Evolutionary conservation across 805 yeast genomes (phyloP).

Genomic region (Blastobotrys muscicola): DNA sequence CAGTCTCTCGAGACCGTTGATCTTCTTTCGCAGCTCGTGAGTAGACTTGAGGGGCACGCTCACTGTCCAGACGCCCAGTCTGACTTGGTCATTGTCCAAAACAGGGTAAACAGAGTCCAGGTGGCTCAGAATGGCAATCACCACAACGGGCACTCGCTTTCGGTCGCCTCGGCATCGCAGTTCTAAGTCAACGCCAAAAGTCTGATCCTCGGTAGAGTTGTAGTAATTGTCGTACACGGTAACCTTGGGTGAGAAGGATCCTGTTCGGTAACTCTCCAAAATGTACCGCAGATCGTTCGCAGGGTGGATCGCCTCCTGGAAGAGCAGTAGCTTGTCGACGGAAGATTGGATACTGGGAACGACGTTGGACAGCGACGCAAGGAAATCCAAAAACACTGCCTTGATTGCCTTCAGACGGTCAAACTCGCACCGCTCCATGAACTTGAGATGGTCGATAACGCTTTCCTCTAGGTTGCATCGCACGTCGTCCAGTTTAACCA

Average conservation of each 20-base stretch:
- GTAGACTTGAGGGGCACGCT: conserved; percentile 52
- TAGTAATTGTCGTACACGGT: conserved; percentile 72
- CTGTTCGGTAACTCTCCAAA: conserved; percentile 61
- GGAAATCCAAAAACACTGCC: conserved; percentile 63
- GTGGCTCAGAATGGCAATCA: conserved; percentile 52
- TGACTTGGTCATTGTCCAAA: conserved; percentile 54
- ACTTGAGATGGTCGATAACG: conserved; percentile 59
- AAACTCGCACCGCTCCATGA: conserved; percentile 74
- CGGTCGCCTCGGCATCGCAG: conserved; percentile 62
- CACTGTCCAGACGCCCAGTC: conserved; percentile 59
- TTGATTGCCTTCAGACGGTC: conserved; percentile 71
- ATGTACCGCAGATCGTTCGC: conserved; percentile 55
- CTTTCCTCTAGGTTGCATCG: conserved; percentile 67
- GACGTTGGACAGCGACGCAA: conserved; percentile 54
- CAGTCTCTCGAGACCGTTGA: conserved; percentile 31
- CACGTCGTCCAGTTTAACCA: conserved; percentile 49
- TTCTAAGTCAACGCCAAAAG: conserved; percentile 72
- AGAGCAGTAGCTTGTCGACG: conserved; percentile 50
- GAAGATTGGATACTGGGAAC: conserved; percentile 47
- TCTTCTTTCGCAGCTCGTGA: conserved; percentile 49
- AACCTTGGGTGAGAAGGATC: conserved; percentile 64
- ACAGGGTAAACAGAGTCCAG: conserved; percentile 63
- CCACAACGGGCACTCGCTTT: conserved; percentile 59
- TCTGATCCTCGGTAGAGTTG: conserved; percentile 54
- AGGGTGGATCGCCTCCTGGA: conserved; percentile 67